These are phyloP conservation scores for Candida nitratophila DNA, from an alignment of 805 yeast genomes.

Conservation along the genomic window DNA sequence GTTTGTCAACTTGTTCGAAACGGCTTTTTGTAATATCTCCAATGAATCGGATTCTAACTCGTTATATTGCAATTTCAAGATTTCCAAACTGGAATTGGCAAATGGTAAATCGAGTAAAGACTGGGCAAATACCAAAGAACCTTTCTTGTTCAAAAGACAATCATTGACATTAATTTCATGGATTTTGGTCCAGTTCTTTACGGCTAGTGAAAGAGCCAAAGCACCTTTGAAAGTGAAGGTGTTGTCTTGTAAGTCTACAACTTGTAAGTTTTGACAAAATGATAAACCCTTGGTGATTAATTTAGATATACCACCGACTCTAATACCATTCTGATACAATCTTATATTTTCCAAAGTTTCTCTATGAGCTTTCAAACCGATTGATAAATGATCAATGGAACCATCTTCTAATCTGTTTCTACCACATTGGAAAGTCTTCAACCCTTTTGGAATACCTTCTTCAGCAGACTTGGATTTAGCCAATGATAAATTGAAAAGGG, in stretches of 20 bases:
- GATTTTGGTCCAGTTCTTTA: constrained; percentile 60
- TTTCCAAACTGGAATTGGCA: constrained; percentile 36
- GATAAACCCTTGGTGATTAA: constrained; percentile 68
- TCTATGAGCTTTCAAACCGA: constrained; percentile 77
- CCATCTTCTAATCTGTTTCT: constrained; percentile 97
- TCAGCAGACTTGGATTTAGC: constrained; percentile 43
- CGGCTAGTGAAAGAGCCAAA: constrained; percentile 50
- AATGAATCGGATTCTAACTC: constrained; percentile 71
- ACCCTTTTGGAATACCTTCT: constrained; percentile 29
- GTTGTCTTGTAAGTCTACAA: constrained; percentile 88
- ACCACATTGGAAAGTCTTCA: constrained; percentile 91
- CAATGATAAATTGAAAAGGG: constrained; percentile 63
- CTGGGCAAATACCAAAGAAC: constrained; percentile 51
- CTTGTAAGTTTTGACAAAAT: constrained; percentile 50
- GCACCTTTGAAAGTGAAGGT: constrained; percentile 77
- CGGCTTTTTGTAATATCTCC: constrained; percentile 46
- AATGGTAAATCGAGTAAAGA: constrained; percentile 35
- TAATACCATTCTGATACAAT: constrained; percentile 93
- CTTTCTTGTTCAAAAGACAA: constrained; percentile 75
- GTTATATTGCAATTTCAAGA: constrained; percentile 76
- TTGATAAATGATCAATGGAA: constrained; percentile 75
- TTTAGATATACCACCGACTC: constrained; percentile 84
- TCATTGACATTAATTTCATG: constrained; percentile 83
- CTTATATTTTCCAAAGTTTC: constrained; percentile 59
- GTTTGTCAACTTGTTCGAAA: constrained; percentile 48